Evolutionary conservation across 2,329 filamentous ascomycete genomes (phyloP), one percentile per base, ranked within the genome.

Genomic region (Cordyceps tenuipes): DNA sequence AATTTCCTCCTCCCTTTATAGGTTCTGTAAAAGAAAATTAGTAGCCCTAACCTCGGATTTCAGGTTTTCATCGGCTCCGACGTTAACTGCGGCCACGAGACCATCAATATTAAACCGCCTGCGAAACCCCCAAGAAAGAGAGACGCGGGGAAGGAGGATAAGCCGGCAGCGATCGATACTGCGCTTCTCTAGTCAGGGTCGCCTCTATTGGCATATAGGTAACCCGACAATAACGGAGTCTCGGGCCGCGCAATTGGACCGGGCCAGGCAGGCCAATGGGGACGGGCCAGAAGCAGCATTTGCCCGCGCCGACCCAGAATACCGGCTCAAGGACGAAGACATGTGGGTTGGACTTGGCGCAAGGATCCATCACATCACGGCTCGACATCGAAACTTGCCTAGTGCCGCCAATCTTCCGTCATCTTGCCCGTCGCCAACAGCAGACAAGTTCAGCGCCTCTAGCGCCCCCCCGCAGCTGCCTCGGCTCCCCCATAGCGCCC

Each of bases 401-500:
- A 41, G 29, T 29, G 29, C 29, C 29, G 13, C 31, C n/a, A 34
- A n/a, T 41, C n/a, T 17, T n/a, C 17, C 39, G 39, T 43, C 39
- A n/a, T 43, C 15, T 43, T 13, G 34, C 34, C 9, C 34, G 41
- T 12, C 31, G 31, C 31, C 31, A 34, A 34, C 31, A 34, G 31
- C 31, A 9, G 8, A 36, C 34, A 36, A 36, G 9, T 36, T 36
- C 8, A 10, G 12, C 41, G 41, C 8, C 41, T 43, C 41, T 43
- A 57, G 54, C 34, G 31, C 19, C 46, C 46, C 46, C 29, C 5
- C 29, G 31, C 47, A 49, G 29, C 56, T 58, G 47, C 56, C 56
- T 47, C 50, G 56, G 56, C 56, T 51, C 39, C 56, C 56, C 56
- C 56, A 41, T 57, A 43, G 56, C 47, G 50, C 8, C 56, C 56